These are phyloP conservation scores for Aspergillus steynii DNA, from an alignment of 495 filamentous ascomycete genomes.

Conservation along the genomic window DNA sequence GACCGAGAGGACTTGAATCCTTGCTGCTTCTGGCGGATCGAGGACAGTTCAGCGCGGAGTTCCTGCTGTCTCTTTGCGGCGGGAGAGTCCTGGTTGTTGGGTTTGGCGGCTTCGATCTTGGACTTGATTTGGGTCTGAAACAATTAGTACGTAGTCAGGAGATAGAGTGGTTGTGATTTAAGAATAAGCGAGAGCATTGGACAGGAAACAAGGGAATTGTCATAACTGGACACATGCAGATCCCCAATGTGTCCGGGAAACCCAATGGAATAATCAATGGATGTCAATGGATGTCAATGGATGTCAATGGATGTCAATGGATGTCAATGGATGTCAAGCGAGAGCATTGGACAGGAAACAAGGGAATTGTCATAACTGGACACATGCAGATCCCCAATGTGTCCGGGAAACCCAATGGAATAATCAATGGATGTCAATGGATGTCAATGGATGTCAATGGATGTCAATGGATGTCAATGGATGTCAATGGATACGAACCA, in stretches of 20 bases:
- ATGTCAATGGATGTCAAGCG: conserved; percentile 3
- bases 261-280: conserved; percentile 1
- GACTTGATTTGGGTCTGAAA: conserved; percentile 76
- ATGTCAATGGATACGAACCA: conserved; percentile 60
- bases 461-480: neutral
- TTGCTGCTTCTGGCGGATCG: conserved; percentile 79
- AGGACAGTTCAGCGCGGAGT: conserved; percentile 66
- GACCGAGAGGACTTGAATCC: conserved; percentile 76
- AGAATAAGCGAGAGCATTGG: neutral
- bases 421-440: neutral
- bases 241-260: no score
- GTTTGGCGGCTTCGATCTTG: conserved; percentile 77
- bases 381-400: no score
- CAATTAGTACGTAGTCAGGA: neutral
- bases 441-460: no score
- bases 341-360: neutral
- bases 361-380: no score
- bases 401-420: neutral
- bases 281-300: neutral
- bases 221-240: no score
- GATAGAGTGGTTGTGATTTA: neutral
- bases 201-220: no score
- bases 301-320: neutral
- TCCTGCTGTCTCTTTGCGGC: conserved; percentile 76
- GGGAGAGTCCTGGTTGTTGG: conserved; percentile 74